phyloP scores from a whole-genome alignment of 2,329 filamentous ascomycete species.

The Bipolaris cookei region DNA sequence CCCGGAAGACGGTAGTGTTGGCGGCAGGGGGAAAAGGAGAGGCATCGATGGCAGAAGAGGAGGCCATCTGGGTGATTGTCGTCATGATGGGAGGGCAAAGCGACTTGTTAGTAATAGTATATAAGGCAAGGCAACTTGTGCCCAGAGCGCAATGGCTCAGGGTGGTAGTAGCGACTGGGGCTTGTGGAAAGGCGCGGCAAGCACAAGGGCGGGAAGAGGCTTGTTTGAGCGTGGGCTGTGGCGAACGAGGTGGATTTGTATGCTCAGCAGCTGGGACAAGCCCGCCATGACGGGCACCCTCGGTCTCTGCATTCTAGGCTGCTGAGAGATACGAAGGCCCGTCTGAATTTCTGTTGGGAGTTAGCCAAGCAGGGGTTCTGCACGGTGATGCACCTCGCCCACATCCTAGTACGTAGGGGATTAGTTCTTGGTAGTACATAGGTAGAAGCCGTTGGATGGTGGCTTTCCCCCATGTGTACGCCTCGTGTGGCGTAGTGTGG shows the following conservation, averaged over 20 bases:
- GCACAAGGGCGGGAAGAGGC: slow-evolving; percentile 25
- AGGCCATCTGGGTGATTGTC: slow-evolving; percentile 33
- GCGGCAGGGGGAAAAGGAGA: slow-evolving; percentile 27
- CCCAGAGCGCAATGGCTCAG: slow-evolving; percentile 14
- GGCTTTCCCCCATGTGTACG: slow-evolving; percentile 1
- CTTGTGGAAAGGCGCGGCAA: slow-evolving; percentile 22
- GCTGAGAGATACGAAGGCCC: slow-evolving; percentile 17
- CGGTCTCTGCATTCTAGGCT: slow-evolving; percentile 4
- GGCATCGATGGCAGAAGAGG: slow-evolving; percentile 36
- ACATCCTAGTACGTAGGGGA: slow-evolving; percentile 1
- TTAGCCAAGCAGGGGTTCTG: slow-evolving; percentile 23
- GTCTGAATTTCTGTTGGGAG: slow-evolving; percentile 28
- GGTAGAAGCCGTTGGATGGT: slow-evolving; percentile 7
- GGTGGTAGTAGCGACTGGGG: slow-evolving; percentile 13
- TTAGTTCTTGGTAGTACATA: too few relatives aligned
- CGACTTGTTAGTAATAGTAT: slow-evolving; percentile 5
- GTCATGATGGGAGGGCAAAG: slow-evolving; percentile 35
- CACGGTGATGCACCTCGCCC: slow-evolving; percentile 20
- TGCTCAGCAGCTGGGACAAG: slow-evolving; percentile 6
- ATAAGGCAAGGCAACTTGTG: neutral
- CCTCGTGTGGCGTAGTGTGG: slow-evolving; percentile 13
- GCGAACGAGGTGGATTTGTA: slow-evolving; percentile 10
- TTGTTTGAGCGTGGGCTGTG: slow-evolving; percentile 25
- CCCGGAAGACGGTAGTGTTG: slow-evolving; percentile 34
- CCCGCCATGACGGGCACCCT: slow-evolving; percentile 17